A percentile compares a stretch with the other conserved stretches of the same genome.
These are phyloP conservation scores for Punctularia strigosozonata DNA, from an alignment of 768 basidiomycete species.

Conservation along the genomic window DNA sequence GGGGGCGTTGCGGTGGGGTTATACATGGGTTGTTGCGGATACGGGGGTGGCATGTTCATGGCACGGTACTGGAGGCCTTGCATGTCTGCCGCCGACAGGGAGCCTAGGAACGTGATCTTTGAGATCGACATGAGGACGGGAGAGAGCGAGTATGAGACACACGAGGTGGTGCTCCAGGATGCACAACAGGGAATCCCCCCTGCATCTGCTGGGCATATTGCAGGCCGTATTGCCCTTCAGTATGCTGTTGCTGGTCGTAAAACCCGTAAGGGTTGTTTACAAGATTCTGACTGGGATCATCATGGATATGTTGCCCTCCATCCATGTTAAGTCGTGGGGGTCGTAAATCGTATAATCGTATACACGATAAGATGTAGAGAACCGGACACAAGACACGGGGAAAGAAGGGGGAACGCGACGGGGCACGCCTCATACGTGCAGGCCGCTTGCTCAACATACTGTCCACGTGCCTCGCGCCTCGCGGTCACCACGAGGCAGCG, in stretches of 20 bases:
- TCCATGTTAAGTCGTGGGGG: too few species aligned
- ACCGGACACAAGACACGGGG: too few species aligned
- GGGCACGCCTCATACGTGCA: too few species aligned
- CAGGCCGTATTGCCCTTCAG: constrained; percentile 42
- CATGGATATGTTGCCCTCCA: too few species aligned
- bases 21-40: constrained; percentile 61
- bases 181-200: constrained; percentile 41
- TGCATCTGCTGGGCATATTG: constrained; percentile 44
- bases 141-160: constrained; percentile 38
- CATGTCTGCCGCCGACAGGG: constrained; percentile 53
- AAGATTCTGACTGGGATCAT: too few species aligned
- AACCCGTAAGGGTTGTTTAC: constrained; percentile 40
- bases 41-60: constrained; percentile 55
- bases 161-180: constrained; percentile 55
- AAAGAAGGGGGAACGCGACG: too few species aligned
- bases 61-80: constrained; percentile 49
- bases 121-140: constrained; percentile 49
- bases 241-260: constrained; percentile 42
- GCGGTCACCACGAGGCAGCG: too few species aligned
- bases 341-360: too few species aligned
- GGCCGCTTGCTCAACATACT: too few species aligned
- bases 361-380: too few species aligned
- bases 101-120: constrained; percentile 44
- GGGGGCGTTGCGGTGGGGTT: constrained; percentile 25
- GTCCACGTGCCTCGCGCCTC: too few species aligned